These are phyloP conservation scores for Myxozyma melibiosi DNA, from an alignment of 805 yeast species.

Conservation along the genomic window DNA sequence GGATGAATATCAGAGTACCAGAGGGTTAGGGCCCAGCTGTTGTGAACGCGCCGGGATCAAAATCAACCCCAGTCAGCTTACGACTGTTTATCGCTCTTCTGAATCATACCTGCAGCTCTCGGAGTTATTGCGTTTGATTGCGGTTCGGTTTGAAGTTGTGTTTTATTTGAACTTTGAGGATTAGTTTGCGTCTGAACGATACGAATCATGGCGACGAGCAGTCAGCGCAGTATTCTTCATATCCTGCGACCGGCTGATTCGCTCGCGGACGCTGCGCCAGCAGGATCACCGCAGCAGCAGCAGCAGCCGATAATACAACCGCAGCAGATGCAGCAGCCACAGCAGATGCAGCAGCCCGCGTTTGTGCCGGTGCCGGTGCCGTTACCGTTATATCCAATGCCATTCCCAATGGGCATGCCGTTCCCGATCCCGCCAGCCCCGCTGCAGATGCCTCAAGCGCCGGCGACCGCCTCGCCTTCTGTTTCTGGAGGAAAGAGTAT, in stretches of 20 bases:
- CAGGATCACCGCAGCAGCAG: neutral
- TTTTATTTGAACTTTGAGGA: neutral
- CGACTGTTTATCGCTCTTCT: neutral
- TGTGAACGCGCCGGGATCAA: too few species aligned
- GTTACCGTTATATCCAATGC: neutral
- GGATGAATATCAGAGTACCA: too few species aligned
- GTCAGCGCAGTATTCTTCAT: slow-evolving; percentile 19
- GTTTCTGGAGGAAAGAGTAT: slow-evolving; percentile 3
- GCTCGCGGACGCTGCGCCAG: neutral
- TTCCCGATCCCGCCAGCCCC: neutral
- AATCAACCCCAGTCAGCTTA: neutral
- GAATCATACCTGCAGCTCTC: too few species aligned
- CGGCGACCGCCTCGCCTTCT: neutral
- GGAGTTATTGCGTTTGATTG: too few species aligned
- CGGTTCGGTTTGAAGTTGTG: neutral
- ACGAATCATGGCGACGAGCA: neutral
- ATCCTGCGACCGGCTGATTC: slow-evolving; percentile 8
- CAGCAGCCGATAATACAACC: neutral
- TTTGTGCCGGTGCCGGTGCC: slow-evolving; percentile 1
- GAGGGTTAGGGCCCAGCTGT: too few species aligned
- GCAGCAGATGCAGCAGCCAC: neutral
- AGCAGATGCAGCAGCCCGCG: neutral
- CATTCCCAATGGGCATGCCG: neutral
- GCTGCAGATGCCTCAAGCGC: neutral
- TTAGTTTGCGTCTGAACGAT: too few species aligned